phyloP scores from a whole-genome alignment of 2,329 filamentous ascomycete species.

The Phoma sp. region DNA sequence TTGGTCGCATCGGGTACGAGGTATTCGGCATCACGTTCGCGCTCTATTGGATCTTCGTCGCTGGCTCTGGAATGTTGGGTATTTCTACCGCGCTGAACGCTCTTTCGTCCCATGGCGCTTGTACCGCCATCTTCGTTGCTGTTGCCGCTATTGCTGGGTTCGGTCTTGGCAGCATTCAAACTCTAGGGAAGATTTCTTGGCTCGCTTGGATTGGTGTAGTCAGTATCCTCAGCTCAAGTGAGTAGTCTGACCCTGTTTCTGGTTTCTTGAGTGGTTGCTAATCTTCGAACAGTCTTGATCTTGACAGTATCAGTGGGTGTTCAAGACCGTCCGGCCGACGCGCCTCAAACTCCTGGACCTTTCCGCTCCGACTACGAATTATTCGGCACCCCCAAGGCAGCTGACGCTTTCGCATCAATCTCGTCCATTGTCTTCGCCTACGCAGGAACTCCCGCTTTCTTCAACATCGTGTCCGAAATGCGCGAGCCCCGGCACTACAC shows the following conservation, averaged over 20 bases:
- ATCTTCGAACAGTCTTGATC: constrained; percentile 24
- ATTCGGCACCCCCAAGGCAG: constrained; percentile 21
- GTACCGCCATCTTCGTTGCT: constrained; percentile 69
- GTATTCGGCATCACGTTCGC: constrained; percentile 49
- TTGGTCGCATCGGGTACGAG: constrained; percentile 60
- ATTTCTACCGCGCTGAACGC: constrained; percentile 47
- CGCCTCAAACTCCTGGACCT: constrained; percentile 25
- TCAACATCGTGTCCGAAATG: constrained; percentile 70
- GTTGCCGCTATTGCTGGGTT: constrained; percentile 65
- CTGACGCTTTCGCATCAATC: constrained; percentile 28
- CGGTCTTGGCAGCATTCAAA: constrained; percentile 52
- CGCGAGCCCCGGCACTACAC: constrained; percentile 65
- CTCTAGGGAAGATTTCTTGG: constrained; percentile 32
- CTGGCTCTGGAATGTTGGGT: constrained; percentile 71
- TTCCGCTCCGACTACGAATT: constrained; percentile 32
- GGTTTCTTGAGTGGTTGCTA: neutral
- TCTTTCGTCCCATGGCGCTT: constrained; percentile 67
- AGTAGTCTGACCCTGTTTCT: neutral
- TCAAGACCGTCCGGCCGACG: constrained; percentile 32
- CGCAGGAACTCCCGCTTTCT: constrained; percentile 69
- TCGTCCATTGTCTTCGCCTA: constrained; percentile 35
- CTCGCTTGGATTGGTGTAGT: constrained; percentile 34
- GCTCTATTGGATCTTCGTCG: constrained; percentile 61
- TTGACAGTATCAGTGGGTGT: constrained; percentile 36
- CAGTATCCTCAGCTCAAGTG: constrained; percentile 31